Conservation (phyloP, 352 stramenopile genomes). For the Phytophthora fragariaefolia region DNA sequence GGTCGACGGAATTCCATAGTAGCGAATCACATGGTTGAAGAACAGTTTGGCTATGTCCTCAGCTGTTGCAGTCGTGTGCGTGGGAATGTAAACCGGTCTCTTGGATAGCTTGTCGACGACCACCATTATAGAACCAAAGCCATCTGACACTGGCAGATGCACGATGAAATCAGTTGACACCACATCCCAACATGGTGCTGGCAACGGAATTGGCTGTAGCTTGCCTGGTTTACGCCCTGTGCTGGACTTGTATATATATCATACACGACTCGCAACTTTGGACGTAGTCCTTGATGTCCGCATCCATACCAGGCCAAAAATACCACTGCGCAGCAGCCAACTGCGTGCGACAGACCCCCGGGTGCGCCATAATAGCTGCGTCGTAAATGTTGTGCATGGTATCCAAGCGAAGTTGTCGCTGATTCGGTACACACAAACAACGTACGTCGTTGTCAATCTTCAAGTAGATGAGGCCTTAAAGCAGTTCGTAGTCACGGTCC, state of each 20-base stretch:
- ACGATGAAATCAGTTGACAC: not conserved
- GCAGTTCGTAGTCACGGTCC: not conserved
- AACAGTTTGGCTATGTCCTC: constrained; percentile 4
- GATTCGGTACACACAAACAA: not conserved
- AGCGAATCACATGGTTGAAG: constrained; percentile 3
- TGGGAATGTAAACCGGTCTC: constrained; percentile 13
- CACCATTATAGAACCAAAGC: too few relatives aligned
- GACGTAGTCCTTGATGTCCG: not conserved
- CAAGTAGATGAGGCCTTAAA: not conserved
- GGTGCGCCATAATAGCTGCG: not conserved
- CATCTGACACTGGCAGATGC: not conserved
- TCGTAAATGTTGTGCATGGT: not conserved
- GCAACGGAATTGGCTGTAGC: not conserved
- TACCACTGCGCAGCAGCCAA: not conserved
- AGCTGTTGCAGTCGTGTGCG: constrained; percentile 3
- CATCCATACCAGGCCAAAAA: not conserved
- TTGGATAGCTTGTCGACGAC: constrained; percentile 31
- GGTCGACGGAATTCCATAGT: constrained; percentile 4
- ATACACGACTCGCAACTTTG: not conserved
- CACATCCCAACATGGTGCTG: not conserved
- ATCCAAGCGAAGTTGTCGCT: not conserved
- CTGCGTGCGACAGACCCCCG: not conserved
- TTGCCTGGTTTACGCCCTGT: not conserved
- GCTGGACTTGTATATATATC: not conserved
- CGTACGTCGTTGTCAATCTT: not conserved